These are phyloP conservation scores for Pseudozyma sp. DNA, from an alignment of 1,284 basidiomycete species.

Conservation along the genomic window DNA sequence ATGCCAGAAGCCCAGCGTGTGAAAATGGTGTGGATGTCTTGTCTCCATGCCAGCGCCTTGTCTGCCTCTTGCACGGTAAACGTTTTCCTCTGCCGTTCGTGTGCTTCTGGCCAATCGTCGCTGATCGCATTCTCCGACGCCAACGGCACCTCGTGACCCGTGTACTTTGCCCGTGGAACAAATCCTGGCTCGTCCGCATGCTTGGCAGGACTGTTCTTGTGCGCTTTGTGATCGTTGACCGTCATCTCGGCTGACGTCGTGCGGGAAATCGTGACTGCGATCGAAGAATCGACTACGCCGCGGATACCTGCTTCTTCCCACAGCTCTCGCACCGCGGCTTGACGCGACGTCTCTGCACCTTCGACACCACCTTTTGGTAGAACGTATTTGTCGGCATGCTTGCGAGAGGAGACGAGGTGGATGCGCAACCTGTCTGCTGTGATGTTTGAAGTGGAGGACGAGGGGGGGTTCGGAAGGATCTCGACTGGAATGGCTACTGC, in stretches of 20 bases:
- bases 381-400: slow-evolving; percentile 55
- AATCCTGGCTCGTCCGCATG: slow-evolving; percentile 30
- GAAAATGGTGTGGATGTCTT: slow-evolving; percentile 45
- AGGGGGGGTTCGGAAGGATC: background rate
- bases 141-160: slow-evolving; percentile 49
- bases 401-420: slow-evolving; percentile 61
- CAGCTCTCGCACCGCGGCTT: slow-evolving; percentile 59
- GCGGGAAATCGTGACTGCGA: slow-evolving; percentile 7
- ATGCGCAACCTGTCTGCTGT: slow-evolving; percentile 12
- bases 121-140: background rate
- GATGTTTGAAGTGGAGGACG: background rate
- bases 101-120: slow-evolving; percentile 54
- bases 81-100: slow-evolving; percentile 49
- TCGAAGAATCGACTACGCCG: slow-evolving; percentile 4
- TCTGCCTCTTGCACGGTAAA: slow-evolving; percentile 47
- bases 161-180: slow-evolving; percentile 55
- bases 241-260: slow-evolving; percentile 3
- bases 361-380: slow-evolving; percentile 67
- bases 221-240: slow-evolving; percentile 57
- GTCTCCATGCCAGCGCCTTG: slow-evolving; percentile 51
- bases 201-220: slow-evolving; percentile 44
- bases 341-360: slow-evolving; percentile 44
- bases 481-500: slow-evolving; percentile 54
- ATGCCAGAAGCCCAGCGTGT: slow-evolving; percentile 20
- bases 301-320: slow-evolving; percentile 60